Conservation (phyloP, 352 stramenopile genomes). For the Globisporangium paddicum region DNA sequence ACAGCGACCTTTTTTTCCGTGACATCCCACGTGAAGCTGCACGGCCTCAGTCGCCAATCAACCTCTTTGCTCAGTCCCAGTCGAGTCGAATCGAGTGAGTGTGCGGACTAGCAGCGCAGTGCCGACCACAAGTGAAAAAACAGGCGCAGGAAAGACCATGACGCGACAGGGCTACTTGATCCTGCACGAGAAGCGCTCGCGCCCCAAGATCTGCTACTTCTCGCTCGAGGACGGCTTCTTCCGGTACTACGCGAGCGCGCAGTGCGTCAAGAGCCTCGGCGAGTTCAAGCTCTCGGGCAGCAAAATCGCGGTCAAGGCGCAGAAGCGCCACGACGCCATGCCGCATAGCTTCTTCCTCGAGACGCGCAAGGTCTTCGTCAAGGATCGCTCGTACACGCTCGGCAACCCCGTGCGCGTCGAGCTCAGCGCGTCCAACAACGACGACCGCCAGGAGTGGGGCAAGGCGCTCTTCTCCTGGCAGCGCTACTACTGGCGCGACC, state of each 20-base stretch:
- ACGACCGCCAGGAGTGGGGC: conserved; percentile 78
- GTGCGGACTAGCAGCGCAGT: background rate
- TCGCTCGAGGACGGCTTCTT: conserved; percentile 80
- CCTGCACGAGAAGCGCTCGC: conserved; percentile 58
- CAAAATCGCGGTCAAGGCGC: conserved; percentile 79
- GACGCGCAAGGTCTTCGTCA: conserved; percentile 81
- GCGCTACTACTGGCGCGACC: conserved; percentile 84
- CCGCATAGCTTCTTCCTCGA: conserved; percentile 83
- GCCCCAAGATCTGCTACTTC: conserved; percentile 58
- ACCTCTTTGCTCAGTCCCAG: background rate
- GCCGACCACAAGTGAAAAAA: background rate
- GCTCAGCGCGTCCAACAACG: conserved; percentile 51
- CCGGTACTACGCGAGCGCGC: conserved; percentile 48
- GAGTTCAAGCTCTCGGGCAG: conserved; percentile 77
- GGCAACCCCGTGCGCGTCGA: conserved; percentile 55
- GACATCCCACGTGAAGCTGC: background rate
- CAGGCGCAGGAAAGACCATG: conserved; percentile 21
- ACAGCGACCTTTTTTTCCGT: background rate
- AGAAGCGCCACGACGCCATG: conserved; percentile 60
- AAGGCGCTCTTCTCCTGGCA: conserved; percentile 87
- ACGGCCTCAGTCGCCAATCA: background rate
- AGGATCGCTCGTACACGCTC: conserved; percentile 80
- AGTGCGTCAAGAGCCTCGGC: conserved; percentile 35
- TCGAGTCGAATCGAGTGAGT: no score
- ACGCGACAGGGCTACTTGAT: conserved; percentile 78